A percentile compares a stretch with the other conserved stretches of the same genome.
These are phyloP conservation scores for Colletotrichum horii DNA, from an alignment of 2,329 filamentous ascomycete genomes.

Conservation along the genomic window DNA sequence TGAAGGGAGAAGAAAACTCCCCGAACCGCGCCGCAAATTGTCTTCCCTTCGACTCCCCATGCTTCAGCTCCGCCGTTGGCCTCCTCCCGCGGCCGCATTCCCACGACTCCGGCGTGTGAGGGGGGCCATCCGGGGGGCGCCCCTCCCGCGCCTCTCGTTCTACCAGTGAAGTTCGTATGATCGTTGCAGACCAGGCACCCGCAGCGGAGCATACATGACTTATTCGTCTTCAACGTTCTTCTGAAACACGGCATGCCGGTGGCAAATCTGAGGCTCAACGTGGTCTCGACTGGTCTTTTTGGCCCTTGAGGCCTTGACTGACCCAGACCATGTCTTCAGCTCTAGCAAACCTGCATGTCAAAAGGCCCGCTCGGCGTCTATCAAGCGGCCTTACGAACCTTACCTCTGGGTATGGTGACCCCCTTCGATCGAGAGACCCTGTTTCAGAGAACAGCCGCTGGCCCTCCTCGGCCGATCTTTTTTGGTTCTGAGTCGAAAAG, in stretches of 20 bases:
- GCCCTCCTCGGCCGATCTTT: not conserved
- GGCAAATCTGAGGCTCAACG: slow-evolving; percentile 16
- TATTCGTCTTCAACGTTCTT: not conserved
- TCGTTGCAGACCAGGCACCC: not conserved
- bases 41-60: not conserved
- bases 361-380: not conserved
- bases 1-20: not conserved
- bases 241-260: not conserved
- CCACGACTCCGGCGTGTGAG: not conserved
- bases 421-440: not conserved
- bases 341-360: not conserved
- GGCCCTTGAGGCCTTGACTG: not conserved
- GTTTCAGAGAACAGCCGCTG: not conserved
- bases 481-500: not conserved
- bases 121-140: not conserved
- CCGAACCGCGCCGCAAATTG: not conserved
- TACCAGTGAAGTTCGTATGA: not conserved
- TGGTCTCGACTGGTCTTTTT: not conserved
- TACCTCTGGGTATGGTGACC: not conserved
- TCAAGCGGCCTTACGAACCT: not conserved
- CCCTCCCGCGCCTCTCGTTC: not conserved
- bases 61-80: slow-evolving; percentile 6
- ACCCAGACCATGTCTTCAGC: not conserved
- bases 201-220: not conserved
- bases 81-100: slow-evolving; percentile 1